Percentiles rank a stretch among this genome's conserved stretches.
Conservation (phyloP, 1,284 basidiomycete species). For the Tylopilus orsonianus region DNA sequence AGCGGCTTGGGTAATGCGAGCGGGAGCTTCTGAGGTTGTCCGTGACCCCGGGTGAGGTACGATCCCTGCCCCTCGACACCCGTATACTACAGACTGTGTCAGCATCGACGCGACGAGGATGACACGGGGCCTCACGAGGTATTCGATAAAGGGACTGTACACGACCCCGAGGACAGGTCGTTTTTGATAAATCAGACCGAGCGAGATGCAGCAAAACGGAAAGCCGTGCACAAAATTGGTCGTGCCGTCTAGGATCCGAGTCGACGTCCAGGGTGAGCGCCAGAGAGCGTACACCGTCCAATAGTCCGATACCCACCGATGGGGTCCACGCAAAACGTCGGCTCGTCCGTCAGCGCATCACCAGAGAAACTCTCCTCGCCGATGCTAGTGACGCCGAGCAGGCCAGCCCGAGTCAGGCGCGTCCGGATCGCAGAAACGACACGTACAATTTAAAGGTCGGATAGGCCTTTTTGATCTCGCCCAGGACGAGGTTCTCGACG, state of each 20-base stretch:
- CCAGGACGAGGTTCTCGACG: conserved; percentile 84
- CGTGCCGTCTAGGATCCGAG: conserved; percentile 78
- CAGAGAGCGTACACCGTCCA: conserved; percentile 26
- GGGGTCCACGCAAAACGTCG: conserved; percentile 92
- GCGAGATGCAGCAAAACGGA: conserved; percentile 87
- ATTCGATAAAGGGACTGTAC: conserved; percentile 90
- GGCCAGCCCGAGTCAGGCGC: too few relatives aligned
- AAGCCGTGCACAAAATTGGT: conserved; percentile 95
- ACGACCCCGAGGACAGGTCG: conserved; percentile 86
- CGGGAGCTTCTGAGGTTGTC: conserved; percentile 68
- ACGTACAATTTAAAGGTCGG: conserved; percentile 83
- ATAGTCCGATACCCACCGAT: conserved; percentile 62
- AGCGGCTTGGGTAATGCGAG: conserved; percentile 68
- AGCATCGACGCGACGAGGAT: neutral
- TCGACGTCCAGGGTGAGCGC: neutral
- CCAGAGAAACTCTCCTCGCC: conserved; percentile 88
- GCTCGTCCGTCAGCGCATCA: conserved; percentile 78
- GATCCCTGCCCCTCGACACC: conserved; percentile 81
- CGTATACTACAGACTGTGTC: conserved; percentile 58
- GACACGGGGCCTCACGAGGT: conserved; percentile 49
- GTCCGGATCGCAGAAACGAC: conserved; percentile 2
- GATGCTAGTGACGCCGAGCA: conserved; percentile 54
- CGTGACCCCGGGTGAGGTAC: conserved; percentile 61
- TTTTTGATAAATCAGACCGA: conserved; percentile 84
- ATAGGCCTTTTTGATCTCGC: conserved; percentile 66